Evolutionary conservation across 495 filamentous ascomycete species (phyloP), one percentile per base, ranked within the genome.

Genomic region (Aspergillus diversus): DNA sequence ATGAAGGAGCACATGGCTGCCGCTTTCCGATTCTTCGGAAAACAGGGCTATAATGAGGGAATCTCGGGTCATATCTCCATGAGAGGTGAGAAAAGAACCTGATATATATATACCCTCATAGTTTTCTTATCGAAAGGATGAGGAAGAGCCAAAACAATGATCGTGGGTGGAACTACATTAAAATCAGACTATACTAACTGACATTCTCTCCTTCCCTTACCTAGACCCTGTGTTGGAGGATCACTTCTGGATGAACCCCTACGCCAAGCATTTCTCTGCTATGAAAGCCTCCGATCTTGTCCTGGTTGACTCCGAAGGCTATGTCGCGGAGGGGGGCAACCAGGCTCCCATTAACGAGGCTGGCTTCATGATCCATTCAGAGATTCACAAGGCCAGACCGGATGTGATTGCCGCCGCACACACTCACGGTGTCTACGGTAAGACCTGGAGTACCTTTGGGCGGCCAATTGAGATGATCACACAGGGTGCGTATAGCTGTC

Each of bases 1-100:
- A 82, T 89, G 64, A 91, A 89, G 63, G 86, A 90, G 68, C 87
- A 88, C 58, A 85, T 91, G 70, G 88, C 88, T 0, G 87, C 86
- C 58, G 89, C 87, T n/a, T 92, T 88, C 67, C 83, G 87, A 5
- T 83, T 87, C 70, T 92, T 91, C 65, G 88, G 86, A 13, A 86
- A 86, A 62, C 75, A 84, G 35, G 88, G 88, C 6, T 90, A 89
- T 66, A 87, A 86, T 56, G 89, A 91, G 65, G 89, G 89, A 5
- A 82, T 90, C 49, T 87, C 87, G 11, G 85, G 87, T 3, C 87
- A 90, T 68, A 86, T 85, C 60, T 84, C 74, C 33, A 79, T 85
- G 69, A 69, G 79, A 62, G 79, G 77, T 79, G 66, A 16, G 63
- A 21, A 11, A n/a, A 43, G 39, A 43, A 49, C 4, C 17, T 21